Conservation (phyloP, 306 rosid species). For the Abrus precatorius region DNA sequence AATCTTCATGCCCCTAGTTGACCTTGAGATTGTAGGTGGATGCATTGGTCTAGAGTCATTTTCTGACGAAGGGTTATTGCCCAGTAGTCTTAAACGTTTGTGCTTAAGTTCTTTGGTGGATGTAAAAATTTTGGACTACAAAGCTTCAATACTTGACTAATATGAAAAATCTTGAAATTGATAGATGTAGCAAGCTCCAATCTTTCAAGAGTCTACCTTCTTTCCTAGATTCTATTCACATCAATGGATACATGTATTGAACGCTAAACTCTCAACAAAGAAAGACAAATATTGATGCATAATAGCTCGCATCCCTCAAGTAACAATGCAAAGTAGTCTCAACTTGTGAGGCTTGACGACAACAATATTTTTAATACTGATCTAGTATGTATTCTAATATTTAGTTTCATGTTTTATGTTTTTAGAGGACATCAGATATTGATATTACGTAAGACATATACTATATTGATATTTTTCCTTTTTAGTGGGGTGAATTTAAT, state of each 20-base stretch:
- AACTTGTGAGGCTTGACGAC: no score
- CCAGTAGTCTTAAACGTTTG: conserved; percentile 1
- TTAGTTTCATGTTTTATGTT: no score
- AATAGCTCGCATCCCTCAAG: no score
- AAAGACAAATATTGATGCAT: no score
- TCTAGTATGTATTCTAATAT: no score
- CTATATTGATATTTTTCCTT: no score
- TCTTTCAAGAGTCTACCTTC: conserved; percentile 41
- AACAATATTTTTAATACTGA: no score
- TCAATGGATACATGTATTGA: conserved; percentile 25
- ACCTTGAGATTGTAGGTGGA: conserved; percentile 47
- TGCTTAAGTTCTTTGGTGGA: conserved; percentile 12
- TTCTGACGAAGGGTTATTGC: conserved; percentile 37
- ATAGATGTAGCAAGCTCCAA: conserved; percentile 10
- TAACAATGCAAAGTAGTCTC: no score
- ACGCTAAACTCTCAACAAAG: not conserved
- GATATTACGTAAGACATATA: no score
- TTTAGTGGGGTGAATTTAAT: no score
- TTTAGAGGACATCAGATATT: no score
- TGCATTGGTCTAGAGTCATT: conserved; percentile 41
- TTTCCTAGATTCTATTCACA: not conserved
- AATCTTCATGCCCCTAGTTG: conserved; percentile 28
- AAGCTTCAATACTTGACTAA: conserved; percentile 24
- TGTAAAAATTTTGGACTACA: conserved; percentile 30
- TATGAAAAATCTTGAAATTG: conserved; percentile 43